Evolutionary conservation across 176 grass and related monocot species (phyloP), one percentile per base, ranked within the genome.

Genomic region (Hsuehochloa calcarea): DNA sequence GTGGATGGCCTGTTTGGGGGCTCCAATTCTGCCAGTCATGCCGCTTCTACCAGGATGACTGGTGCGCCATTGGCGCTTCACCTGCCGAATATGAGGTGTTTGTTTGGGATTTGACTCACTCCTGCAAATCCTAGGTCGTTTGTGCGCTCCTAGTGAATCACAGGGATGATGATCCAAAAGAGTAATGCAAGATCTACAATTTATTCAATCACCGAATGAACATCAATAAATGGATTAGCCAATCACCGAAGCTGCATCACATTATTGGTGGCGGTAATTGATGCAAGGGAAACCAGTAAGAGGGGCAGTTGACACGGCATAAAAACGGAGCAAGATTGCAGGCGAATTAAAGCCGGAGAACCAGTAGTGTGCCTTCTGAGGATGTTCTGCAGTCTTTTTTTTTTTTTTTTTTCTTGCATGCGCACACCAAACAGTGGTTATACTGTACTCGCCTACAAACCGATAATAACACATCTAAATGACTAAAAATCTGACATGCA

Each of bases 321-420:
- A 17, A 37, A 25, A 72, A 4, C 19, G 1, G 67, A 62, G 23
- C 75, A 66, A 68, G 60, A 54, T 74, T 68, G 49, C 82, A 27
- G 85, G 61, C 78, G 71, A 75, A 58, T 68, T 87, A 74, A 68
- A 68, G 34, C 77, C 54, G 4, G 66, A 44, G 20, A 52, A 20
- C 68, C 77, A 22, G 20, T 7, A 13, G 52, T 40, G 46, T 40
- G 46, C 44, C 23, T 68, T 55, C 25, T 34, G 72, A 12, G 49
- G 44, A 77, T 77, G 73, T 68, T 85, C 35, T 35, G 44, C 47
- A n/a, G 37, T 16, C 23, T 47, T 72, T 15, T 38, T 56, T 34
- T n/a, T n/a, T n/a, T n/a, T n/a, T n/a, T n/a, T n/a, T n/a, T n/a
- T n/a, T n/a, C n/a, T n/a, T 10, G 54, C 54, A 56, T 7, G 2